Evolutionary conservation across 176 grass and related monocot species (phyloP).

Genomic region (bread wheat (Triticum aestivum)): DNA sequence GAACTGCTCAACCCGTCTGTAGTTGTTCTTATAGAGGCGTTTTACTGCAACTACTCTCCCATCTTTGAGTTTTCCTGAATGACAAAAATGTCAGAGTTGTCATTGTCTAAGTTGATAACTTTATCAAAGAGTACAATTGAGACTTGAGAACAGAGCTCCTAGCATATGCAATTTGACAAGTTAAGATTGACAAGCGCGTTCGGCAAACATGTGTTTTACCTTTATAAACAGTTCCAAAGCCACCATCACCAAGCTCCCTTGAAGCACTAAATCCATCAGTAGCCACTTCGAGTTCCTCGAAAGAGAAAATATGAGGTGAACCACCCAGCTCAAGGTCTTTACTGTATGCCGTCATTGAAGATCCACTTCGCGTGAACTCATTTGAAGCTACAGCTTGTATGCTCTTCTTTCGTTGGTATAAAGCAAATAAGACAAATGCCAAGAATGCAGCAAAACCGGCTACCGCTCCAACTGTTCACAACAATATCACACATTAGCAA

Average conservation of each 20-base stretch:
- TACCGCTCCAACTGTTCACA: slow-evolving; percentile 29
- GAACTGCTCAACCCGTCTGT: slow-evolving; percentile 75
- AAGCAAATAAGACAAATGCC: background rate
- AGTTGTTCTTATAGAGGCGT: slow-evolving; percentile 71
- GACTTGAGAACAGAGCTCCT: background rate
- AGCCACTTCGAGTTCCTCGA: slow-evolving; percentile 73
- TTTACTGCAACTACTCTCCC: slow-evolving; percentile 85
- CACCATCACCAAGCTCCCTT: slow-evolving; percentile 81
- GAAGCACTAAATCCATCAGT: slow-evolving; percentile 68
- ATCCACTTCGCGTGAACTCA: slow-evolving; percentile 23
- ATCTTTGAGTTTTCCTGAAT: slow-evolving; percentile 66
- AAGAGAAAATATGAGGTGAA: slow-evolving; percentile 65
- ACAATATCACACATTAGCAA: background rate
- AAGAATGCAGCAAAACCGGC: background rate
- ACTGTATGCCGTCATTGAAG: slow-evolving; percentile 37
- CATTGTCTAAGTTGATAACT: too few species aligned
- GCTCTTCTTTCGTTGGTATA: slow-evolving; percentile 40
- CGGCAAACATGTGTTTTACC: slow-evolving; percentile 20
- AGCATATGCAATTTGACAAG: background rate
- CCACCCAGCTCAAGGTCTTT: slow-evolving; percentile 50
- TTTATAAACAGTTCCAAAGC: slow-evolving; percentile 89
- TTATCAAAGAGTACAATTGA: background rate
- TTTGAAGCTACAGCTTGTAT: slow-evolving; percentile 25
- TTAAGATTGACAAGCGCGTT: background rate
- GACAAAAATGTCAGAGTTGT: background rate